Conservation (phyloP, 148 eudicot species). For the Vaccinium darrowii region DNA sequence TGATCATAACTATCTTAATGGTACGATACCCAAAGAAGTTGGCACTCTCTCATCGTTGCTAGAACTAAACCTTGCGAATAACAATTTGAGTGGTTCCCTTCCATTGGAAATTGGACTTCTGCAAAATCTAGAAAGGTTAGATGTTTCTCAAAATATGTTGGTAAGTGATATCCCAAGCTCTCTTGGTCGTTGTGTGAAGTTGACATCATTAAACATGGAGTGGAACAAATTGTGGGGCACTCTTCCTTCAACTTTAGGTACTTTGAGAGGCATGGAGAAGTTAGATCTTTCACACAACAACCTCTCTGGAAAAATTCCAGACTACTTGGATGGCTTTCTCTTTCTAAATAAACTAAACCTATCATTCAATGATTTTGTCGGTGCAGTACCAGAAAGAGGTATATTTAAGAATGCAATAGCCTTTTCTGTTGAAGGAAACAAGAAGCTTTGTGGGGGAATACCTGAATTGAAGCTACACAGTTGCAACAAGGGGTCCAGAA, state of each 20-base stretch:
- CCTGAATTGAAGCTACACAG: neutral
- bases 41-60: neutral
- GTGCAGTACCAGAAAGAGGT: neutral
- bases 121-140: neutral
- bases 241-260: neutral
- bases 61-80: neutral
- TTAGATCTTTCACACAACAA: slow-evolving; percentile 12
- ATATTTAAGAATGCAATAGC: neutral
- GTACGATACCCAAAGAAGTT: neutral
- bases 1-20: neutral
- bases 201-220: neutral
- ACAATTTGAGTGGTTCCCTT: neutral
- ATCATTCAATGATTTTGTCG: slow-evolving; percentile 9
- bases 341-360: neutral
- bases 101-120: neutral
- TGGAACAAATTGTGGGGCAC: neutral
- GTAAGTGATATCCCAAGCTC: neutral
- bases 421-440: slow-evolving; percentile 5
- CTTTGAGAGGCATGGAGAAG: neutral
- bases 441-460: slow-evolving; percentile 10
- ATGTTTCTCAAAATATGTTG: neutral
- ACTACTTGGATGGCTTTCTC: neutral
- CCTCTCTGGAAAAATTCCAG: slow-evolving; percentile 8
- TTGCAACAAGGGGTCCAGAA: neutral
- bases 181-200: neutral